Conservation (phyloP, 208 protist species). For the Acanthamoeba culbertsoni region DNA sequence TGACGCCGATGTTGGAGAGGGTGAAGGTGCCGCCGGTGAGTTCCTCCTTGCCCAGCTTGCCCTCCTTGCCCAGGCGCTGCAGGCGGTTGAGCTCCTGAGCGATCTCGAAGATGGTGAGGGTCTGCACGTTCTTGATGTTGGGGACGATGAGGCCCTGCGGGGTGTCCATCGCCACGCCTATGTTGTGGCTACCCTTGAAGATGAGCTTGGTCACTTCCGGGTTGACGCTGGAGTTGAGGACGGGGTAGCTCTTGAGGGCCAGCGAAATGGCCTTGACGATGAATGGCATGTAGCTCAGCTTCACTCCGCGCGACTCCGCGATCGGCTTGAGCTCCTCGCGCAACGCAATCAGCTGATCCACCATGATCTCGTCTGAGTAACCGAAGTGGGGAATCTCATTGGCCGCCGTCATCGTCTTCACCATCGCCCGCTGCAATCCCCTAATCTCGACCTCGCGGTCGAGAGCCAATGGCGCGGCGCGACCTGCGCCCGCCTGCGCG, state of each 20-base stretch:
- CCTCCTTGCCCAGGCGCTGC: slow-evolving; percentile 65
- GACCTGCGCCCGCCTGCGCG: background rate
- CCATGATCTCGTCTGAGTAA: slow-evolving; percentile 89
- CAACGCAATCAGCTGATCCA: slow-evolving; percentile 84
- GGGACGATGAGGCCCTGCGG: slow-evolving; percentile 94
- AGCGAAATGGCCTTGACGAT: slow-evolving; percentile 93
- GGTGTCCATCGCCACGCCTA: slow-evolving; percentile 95
- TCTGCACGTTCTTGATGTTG: slow-evolving; percentile 90
- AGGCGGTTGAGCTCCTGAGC: slow-evolving; percentile 90
- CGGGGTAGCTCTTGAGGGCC: slow-evolving; percentile 86
- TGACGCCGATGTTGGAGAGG: slow-evolving; percentile 94
- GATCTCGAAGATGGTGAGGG: slow-evolving; percentile 89
- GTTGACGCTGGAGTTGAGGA: slow-evolving; percentile 87
- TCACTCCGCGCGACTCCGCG: slow-evolving; percentile 75
- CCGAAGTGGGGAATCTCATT: slow-evolving; percentile 89
- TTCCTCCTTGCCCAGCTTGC: slow-evolving; percentile 13
- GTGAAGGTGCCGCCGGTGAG: slow-evolving; percentile 90
- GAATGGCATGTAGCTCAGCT: slow-evolving; percentile 92
- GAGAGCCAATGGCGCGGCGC: background rate
- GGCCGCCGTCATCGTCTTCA: slow-evolving; percentile 91
- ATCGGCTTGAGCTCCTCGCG: slow-evolving; percentile 74
- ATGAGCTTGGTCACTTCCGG: slow-evolving; percentile 81
- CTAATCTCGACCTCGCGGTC: background rate
- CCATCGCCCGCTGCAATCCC: slow-evolving; percentile 85
- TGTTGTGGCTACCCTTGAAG: slow-evolving; percentile 87